These are phyloP conservation scores for Penstemon barbatus DNA, from an alignment of 257 asterid species.

Conservation along the genomic window DNA sequence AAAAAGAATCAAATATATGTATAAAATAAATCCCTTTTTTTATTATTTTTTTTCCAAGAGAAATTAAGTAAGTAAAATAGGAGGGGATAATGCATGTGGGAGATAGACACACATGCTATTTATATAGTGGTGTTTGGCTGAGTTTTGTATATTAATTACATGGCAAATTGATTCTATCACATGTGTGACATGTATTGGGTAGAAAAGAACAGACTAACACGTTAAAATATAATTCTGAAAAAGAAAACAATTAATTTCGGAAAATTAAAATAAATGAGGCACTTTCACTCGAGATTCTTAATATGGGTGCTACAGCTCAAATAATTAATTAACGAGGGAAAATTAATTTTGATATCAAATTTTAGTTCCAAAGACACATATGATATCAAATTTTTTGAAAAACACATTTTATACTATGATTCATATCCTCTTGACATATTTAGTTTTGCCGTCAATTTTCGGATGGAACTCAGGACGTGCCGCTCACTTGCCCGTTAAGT, in stretches of 20 bases:
- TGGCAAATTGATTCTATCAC: background rate
- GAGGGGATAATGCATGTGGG: slow-evolving; percentile 1
- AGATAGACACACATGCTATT: background rate
- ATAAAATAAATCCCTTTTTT: background rate
- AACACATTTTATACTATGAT: too few species aligned
- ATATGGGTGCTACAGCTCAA: too few species aligned
- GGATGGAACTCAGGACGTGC: too few species aligned
- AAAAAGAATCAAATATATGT: background rate
- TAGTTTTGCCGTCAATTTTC: too few species aligned
- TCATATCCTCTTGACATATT: too few species aligned
- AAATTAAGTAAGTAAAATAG: background rate
- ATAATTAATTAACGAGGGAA: too few species aligned
- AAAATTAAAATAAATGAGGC: background rate
- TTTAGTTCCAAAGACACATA: too few species aligned
- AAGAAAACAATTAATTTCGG: too few species aligned
- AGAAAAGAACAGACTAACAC: background rate
- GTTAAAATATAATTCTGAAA: background rate
- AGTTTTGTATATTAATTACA: slow-evolving; percentile 12
- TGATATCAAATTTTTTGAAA: too few species aligned
- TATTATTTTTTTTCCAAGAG: background rate
- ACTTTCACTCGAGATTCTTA: background rate
- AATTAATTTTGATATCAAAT: too few species aligned
- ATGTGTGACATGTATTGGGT: slow-evolving; percentile 29
- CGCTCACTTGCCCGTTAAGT: too few species aligned
- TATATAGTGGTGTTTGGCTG: slow-evolving; percentile 25